Percentiles rank a stretch among this genome's conserved stretches.
Conservation (phyloP, 306 rosid species). For the Potentilla sterilis region DNA sequence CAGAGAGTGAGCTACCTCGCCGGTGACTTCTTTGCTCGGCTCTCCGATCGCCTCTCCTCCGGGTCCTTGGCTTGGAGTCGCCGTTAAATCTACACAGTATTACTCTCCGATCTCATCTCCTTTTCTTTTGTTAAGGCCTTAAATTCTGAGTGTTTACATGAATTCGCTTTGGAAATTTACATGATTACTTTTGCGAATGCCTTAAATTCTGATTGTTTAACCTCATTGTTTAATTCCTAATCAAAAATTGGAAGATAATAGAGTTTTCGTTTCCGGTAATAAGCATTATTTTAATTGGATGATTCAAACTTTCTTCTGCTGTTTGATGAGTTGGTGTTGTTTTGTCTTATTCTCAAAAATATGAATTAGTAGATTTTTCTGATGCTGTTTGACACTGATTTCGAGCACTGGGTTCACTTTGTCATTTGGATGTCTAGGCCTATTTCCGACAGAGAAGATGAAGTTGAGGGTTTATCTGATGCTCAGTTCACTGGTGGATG, state of each 20-base stretch:
- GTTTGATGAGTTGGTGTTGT: not conserved
- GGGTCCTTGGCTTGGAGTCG: no score
- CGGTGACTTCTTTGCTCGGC: no score
- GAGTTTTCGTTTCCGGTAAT: no score
- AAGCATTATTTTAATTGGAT: not conserved
- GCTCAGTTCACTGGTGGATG: conserved; percentile 72
- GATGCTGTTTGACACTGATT: conserved; percentile 37
- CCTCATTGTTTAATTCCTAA: not conserved
- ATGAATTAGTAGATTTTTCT: not conserved
- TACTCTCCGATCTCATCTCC: no score
- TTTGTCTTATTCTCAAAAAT: not conserved
- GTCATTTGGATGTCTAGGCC: conserved; percentile 83
- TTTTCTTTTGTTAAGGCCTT: no score
- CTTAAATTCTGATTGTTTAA: conserved; percentile 9
- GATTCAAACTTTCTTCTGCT: not conserved
- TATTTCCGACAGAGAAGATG: conserved; percentile 69
- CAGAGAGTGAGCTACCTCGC: no score
- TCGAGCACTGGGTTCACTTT: conserved; percentile 78
- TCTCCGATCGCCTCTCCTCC: no score
- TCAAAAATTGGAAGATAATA: not conserved
- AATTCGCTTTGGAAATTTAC: not conserved
- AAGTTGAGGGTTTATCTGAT: conserved; percentile 68
- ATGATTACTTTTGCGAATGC: not conserved
- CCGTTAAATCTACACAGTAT: no score
- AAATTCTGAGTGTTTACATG: not conserved